Evolutionary conservation across 352 stramenopile genomes (phyloP), one percentile per base, ranked within the genome.

Genomic region (Phytophthora crassamura): DNA sequence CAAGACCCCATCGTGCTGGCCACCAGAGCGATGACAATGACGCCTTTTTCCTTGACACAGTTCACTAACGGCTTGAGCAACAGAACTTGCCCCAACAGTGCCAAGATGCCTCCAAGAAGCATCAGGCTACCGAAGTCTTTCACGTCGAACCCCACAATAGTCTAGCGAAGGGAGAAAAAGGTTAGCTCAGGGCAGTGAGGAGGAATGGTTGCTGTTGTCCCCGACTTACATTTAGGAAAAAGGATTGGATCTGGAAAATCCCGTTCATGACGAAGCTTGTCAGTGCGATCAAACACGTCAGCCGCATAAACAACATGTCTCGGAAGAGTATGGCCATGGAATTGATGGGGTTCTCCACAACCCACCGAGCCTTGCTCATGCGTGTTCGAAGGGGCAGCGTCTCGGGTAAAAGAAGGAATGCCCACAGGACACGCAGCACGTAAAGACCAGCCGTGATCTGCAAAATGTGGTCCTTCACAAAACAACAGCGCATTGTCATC

Each of bases 281-380:
- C 59, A 92, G 64, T 15, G 75, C 82, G 40, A 94, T 90, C 58
- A 94, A 66, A 20, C 61, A 69, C 6, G 80, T 92, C 28, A 94
- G 66, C 5, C 79, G 69, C 39, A 83, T 78, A 45, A 91, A 92
- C 15, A 92, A 72, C 54, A 78, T 52, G 7, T 84, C 72, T 1
- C 83, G 79, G n/a, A 82, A 76, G 9, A 94, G 77, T 54, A 91
- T 94, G 8, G 80, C 57, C 74, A 92, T 88, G 7, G 73, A 77
- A 22, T 64, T 74, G 33, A 92, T 61, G 14, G 86, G 86, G 48
- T 90, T 89, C 64, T 88, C 62, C 28, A 84, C 64, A 15, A 71
- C 46, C 30, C 67, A 73, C 25, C 42, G 60, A 2, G 60, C 25
- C 34, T 81, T 81, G 42, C 58, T 73, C 10, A 42, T 59, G 12